Conservation (phyloP, 2,329 filamentous ascomycete species). For the Chrysosporium keratinophilum region DNA sequence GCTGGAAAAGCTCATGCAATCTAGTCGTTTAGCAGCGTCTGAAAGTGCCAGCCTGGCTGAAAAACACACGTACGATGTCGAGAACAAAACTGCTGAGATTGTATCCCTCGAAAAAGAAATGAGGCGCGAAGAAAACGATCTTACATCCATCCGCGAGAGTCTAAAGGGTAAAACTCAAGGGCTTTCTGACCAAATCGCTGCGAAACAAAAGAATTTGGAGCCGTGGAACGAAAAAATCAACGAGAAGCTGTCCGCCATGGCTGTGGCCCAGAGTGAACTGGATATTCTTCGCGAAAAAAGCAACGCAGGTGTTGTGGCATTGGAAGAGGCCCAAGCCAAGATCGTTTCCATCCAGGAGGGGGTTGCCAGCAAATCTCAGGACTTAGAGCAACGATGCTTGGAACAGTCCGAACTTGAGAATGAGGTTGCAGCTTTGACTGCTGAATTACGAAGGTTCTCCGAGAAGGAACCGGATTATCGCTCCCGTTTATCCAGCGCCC, state of each 20-base stretch:
- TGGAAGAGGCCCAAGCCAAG: conserved; percentile 74
- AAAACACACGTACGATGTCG: conserved; percentile 67
- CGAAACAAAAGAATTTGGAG: conserved; percentile 86
- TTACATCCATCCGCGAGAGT: conserved; percentile 70
- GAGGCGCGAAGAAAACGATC: conserved; percentile 67
- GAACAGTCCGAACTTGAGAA: conserved; percentile 64
- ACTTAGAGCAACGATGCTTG: conserved; percentile 64
- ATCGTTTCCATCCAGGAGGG: conserved; percentile 61
- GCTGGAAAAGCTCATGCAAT: conserved; percentile 74
- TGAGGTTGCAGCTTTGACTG: conserved; percentile 60
- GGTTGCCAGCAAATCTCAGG: conserved; percentile 58
- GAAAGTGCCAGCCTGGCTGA: conserved; percentile 70
- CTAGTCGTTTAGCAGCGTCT: conserved; percentile 60
- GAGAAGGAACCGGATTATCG: conserved; percentile 73
- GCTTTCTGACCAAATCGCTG: conserved; percentile 82
- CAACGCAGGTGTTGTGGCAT: conserved; percentile 71
- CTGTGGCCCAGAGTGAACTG: conserved; percentile 88
- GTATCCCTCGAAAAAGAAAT: conserved; percentile 64
- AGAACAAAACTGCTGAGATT: conserved; percentile 64
- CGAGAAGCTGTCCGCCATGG: conserved; percentile 86
- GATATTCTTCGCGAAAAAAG: conserved; percentile 83
- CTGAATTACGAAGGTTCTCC: conserved; percentile 61
- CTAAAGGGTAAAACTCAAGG: conserved; percentile 93
- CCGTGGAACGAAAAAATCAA: conserved; percentile 97
- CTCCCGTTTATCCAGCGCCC: conserved; percentile 72